Percentiles rank a stretch among this genome's conserved stretches.
Conservation (phyloP, 257 asterid genomes). For the Paraleonurus japonicus region DNA sequence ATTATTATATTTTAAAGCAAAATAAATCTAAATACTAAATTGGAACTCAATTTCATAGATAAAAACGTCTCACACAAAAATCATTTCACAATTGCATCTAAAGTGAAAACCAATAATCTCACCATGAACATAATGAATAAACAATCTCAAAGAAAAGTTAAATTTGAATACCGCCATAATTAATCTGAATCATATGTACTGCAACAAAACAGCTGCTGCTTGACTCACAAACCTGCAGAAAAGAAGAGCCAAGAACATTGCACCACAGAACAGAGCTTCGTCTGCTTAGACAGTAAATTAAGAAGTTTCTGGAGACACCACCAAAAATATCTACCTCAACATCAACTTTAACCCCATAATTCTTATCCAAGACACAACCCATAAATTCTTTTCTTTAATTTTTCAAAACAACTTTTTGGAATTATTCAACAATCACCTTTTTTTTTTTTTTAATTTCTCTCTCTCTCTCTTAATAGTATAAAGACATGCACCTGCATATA, state of each 20-base stretch:
- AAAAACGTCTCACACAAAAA: too few species aligned
- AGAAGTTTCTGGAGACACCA: slow-evolving; percentile 50
- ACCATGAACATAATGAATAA: too few species aligned
- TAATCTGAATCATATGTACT: too few species aligned
- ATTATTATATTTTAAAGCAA: too few species aligned
- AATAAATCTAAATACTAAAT: too few species aligned
- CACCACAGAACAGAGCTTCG: neutral
- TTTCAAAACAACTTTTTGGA: neutral
- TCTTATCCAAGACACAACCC: slow-evolving; percentile 4
- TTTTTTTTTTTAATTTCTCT: neutral
- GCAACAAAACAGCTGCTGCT: neutral
- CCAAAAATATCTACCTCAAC: slow-evolving; percentile 35
- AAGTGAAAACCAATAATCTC: too few species aligned
- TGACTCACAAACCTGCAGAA: neutral
- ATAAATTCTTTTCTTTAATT: neutral
- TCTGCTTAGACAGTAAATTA: slow-evolving; percentile 19
- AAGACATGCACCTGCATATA: too few species aligned
- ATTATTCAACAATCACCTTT: slow-evolving; percentile 3
- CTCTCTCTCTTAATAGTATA: too few species aligned
- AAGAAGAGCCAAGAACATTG: neutral
- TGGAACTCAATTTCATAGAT: too few species aligned
- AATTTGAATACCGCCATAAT: too few species aligned
- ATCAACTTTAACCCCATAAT: slow-evolving; percentile 16
- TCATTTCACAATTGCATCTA: too few species aligned
- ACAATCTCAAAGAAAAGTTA: too few species aligned